phyloP scores from a whole-genome alignment of 768 basidiomycete genomes.

The Cystofilobasidium ferigula region DNA sequence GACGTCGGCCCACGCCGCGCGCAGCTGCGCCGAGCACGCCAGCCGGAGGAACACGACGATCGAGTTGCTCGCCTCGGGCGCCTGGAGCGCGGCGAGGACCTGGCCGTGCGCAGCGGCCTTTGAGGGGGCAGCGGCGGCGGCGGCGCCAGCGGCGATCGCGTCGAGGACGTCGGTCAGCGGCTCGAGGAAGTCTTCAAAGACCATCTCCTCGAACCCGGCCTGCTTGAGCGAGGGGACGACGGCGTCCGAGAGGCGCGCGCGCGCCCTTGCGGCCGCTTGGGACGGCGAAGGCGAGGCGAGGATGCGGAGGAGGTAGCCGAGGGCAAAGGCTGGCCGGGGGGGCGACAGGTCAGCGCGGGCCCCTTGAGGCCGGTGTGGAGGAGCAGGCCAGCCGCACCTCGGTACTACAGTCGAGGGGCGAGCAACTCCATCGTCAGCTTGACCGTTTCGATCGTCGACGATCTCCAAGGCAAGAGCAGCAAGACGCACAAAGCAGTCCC shows the following conservation, averaged over 20 bases:
- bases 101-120: no score
- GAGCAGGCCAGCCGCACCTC: not conserved
- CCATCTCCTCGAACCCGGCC: not conserved
- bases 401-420: not conserved
- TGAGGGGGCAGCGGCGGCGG: not conserved
- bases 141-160: not conserved
- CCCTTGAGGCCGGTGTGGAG: not conserved
- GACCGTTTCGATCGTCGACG: no score
- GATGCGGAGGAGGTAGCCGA: not conserved
- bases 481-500: not conserved
- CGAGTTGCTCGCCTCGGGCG: not conserved
- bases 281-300: not conserved
- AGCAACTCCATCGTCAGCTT: no score
- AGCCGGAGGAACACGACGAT: not conserved
- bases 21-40: not conserved
- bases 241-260: not conserved
- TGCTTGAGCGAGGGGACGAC: not conserved
- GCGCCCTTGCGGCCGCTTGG: not conserved
- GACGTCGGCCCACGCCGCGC: not conserved
- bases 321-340: not conserved
- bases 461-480: no score
- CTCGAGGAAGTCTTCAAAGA: conserved; percentile 1
- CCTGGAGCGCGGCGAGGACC: not conserved
- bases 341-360: not conserved
- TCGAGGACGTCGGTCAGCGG: not conserved